These are phyloP conservation scores for Phycomyces nitens DNA, from an alignment of 192 early-diverging fungal species.

Conservation along the genomic window DNA sequence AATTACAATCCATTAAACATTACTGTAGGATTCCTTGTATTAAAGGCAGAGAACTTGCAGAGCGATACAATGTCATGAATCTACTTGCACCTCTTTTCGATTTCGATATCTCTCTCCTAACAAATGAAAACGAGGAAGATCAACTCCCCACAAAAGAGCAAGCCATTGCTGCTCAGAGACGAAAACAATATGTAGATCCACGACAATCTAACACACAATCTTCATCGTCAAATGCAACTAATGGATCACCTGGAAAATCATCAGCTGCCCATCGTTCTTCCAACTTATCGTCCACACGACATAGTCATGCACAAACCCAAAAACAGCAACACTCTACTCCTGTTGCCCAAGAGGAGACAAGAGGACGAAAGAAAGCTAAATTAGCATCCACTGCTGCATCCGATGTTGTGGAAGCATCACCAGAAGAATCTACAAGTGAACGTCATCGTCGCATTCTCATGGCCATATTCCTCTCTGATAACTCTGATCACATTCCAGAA, in stretches of 20 bases:
- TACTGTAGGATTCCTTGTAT: slow-evolving; percentile 78
- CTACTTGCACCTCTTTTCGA: slow-evolving; percentile 78
- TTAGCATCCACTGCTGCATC: not conserved
- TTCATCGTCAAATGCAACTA: not conserved
- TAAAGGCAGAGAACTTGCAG: slow-evolving; percentile 76
- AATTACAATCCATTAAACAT: not conserved
- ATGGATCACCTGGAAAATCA: not conserved
- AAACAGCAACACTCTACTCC: not conserved
- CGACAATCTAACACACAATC: not conserved
- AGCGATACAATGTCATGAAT: slow-evolving; percentile 70
- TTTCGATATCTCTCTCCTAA: slow-evolving; percentile 45
- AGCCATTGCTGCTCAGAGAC: slow-evolving; percentile 3
- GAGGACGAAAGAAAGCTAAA: slow-evolving; percentile 13
- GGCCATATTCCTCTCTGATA: slow-evolving; percentile 81
- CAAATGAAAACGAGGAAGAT: slow-evolving; percentile 3
- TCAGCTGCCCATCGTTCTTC: not conserved
- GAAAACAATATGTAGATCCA: slow-evolving; percentile 4
- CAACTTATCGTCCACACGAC: not conserved
- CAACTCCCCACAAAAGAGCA: slow-evolving; percentile 28
- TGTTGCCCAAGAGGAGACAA: not conserved
- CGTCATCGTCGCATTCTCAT: slow-evolving; percentile 74
- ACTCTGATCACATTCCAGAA: slow-evolving; percentile 56
- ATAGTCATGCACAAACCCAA: not conserved
- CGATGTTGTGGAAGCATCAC: slow-evolving; percentile 1
- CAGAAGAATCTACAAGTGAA: slow-evolving; percentile 41